Evolutionary conservation across 2,329 filamentous ascomycete genomes (phyloP).

Genomic region (Nothopassalora personata): DNA sequence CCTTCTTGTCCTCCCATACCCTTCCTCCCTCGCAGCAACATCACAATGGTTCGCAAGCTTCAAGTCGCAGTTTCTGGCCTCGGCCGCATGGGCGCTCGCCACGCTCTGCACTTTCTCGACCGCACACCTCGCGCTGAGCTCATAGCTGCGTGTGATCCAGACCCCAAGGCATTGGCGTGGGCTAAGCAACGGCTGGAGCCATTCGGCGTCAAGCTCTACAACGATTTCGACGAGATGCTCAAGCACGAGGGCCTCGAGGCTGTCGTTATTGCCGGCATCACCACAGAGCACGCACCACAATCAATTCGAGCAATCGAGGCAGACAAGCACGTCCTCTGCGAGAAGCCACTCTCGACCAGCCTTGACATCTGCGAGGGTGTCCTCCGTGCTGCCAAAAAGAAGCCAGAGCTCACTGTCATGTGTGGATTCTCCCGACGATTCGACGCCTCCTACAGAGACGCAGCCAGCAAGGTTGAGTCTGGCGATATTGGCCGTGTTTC

Average conservation of each 20-base stretch:
- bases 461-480: constrained; percentile 46
- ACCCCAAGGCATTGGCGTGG: constrained; percentile 43
- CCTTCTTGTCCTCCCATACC: background rate
- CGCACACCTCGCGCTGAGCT: constrained; percentile 43
- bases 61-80: constrained; percentile 44
- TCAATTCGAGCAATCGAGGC: constrained; percentile 52
- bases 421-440: constrained; percentile 63
- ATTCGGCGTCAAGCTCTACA: constrained; percentile 50
- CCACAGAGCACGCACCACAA: constrained; percentile 53
- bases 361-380: constrained; percentile 57
- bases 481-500: constrained; percentile 57
- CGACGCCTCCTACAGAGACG: constrained; percentile 60
- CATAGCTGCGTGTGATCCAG: constrained; percentile 45
- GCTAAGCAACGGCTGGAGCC: constrained; percentile 47
- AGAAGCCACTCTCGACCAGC: constrained; percentile 56
- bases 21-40: background rate
- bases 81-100: constrained; percentile 47
- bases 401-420: constrained; percentile 60
- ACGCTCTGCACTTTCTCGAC: constrained; percentile 45
- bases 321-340: constrained; percentile 54
- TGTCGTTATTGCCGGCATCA: constrained; percentile 51
- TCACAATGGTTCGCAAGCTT: constrained; percentile 36
- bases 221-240: constrained; percentile 53
- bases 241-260: constrained; percentile 51
- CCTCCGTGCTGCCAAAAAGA: constrained; percentile 50